Evolutionary conservation across 116 monocot species (phyloP).

Genomic region (Dioscorea cayenensis): DNA sequence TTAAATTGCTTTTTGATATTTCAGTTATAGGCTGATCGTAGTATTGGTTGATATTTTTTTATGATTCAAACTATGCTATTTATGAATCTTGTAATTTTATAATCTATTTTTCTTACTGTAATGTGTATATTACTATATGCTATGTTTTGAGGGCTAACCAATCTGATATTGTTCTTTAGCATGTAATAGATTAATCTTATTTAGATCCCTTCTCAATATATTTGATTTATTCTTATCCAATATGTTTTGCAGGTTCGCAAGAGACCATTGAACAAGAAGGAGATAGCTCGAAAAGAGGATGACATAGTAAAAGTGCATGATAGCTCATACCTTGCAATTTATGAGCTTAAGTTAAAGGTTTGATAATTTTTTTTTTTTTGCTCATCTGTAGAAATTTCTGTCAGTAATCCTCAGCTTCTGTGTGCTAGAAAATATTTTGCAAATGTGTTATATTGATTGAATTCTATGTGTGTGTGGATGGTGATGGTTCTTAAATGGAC

Average conservation of each 20-base stretch:
- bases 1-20: no score
- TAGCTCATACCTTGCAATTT: constrained; percentile 60
- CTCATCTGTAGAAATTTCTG: background rate
- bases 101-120: background rate
- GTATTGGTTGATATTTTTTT: background rate
- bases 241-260: constrained; percentile 68
- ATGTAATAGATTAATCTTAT: background rate
- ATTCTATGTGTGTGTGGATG: no score
- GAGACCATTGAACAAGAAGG: constrained; percentile 92
- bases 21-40: background rate
- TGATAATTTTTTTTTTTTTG: constrained; percentile 1
- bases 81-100: background rate
- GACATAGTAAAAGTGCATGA: constrained; percentile 83
- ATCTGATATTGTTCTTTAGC: background rate
- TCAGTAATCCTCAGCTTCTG: background rate
- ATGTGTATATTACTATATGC: no score
- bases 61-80: background rate
- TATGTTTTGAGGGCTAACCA: no score
- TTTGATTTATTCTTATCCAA: background rate
- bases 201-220: background rate
- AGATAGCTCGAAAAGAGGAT: constrained; percentile 92
- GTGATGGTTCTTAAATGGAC: no score
- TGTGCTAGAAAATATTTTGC: no score
- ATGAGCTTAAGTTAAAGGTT: constrained; percentile 98
- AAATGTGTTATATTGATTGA: no score